Conservation (phyloP, 805 yeast species). For the Pichia nanzhaoensis region DNA sequence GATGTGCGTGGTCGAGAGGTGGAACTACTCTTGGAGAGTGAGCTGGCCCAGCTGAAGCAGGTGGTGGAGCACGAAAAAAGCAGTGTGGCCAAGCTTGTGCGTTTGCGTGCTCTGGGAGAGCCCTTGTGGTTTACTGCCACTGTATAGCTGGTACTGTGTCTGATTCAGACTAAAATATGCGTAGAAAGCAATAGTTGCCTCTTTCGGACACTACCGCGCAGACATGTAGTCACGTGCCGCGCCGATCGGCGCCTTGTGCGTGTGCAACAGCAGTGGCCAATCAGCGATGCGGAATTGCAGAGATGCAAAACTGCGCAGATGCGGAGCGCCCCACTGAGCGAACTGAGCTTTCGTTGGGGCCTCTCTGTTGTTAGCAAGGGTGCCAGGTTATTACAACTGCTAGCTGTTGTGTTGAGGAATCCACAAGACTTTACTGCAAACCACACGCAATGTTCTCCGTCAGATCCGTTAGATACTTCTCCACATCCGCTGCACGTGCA, state of each 20-base stretch:
- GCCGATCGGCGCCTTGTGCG: too few relatives aligned
- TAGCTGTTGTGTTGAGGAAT: not conserved
- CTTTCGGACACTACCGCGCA: too few relatives aligned
- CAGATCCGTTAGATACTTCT: conserved; percentile 28
- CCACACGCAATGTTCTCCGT: conserved; percentile 24
- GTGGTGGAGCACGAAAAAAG: conserved; percentile 52
- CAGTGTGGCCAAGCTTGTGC: conserved; percentile 45
- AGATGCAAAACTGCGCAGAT: not conserved
- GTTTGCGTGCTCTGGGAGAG: conserved; percentile 54
- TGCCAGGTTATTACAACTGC: too few relatives aligned
- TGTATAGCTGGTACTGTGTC: too few relatives aligned
- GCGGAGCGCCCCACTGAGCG: too few relatives aligned
- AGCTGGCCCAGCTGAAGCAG: conserved; percentile 60
- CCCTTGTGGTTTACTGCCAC: conserved; percentile 35
- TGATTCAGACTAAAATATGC: too few relatives aligned
- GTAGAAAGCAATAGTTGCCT: too few relatives aligned
- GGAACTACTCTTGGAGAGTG: conserved; percentile 66
- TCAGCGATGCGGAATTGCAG: conserved; percentile 5
- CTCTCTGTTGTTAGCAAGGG: too few relatives aligned
- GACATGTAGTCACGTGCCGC: not conserved
- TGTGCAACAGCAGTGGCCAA: too few relatives aligned
- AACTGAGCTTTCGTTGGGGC: too few relatives aligned
- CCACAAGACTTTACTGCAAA: not conserved
- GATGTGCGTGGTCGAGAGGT: conserved; percentile 83
- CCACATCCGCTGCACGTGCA: conserved; percentile 39